Evolutionary conservation across 495 filamentous ascomycete genomes (phyloP).

Genomic region (Lichenothelia convexa): DNA sequence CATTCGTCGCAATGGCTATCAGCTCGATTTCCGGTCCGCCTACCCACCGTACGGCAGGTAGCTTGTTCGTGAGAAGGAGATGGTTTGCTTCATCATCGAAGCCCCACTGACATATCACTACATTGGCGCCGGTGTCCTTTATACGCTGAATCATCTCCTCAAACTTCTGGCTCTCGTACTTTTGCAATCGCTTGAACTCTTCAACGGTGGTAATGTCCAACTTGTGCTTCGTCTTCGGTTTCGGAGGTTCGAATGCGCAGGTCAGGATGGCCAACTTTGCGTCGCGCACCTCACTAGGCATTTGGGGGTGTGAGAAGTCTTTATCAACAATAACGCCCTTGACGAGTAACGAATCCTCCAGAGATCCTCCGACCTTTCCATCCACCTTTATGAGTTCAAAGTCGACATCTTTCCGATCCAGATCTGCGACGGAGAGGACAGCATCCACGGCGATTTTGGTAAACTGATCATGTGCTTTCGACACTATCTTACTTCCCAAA

Average conservation of each 20-base stretch:
- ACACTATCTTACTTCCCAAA: slow-evolving; percentile 97
- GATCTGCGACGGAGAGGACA: slow-evolving; percentile 87
- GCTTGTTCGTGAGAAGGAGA: slow-evolving; percentile 80
- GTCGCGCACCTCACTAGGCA: slow-evolving; percentile 84
- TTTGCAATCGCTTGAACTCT: slow-evolving; percentile 92
- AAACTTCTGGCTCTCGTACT: slow-evolving; percentile 89
- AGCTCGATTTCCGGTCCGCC: slow-evolving; percentile 96
- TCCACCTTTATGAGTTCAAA: slow-evolving; percentile 99
- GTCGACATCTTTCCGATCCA: slow-evolving; percentile 92
- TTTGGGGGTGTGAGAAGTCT: slow-evolving; percentile 98
- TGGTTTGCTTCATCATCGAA: slow-evolving; percentile 99
- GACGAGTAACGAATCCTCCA: slow-evolving; percentile 90
- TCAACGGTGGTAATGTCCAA: slow-evolving; percentile 94
- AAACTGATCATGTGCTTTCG: slow-evolving; percentile 96
- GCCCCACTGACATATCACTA: slow-evolving; percentile 98
- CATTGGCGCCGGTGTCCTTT: slow-evolving; percentile 91
- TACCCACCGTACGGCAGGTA: slow-evolving; percentile 95
- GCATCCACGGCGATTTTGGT: slow-evolving; percentile 93
- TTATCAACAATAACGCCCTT: slow-evolving; percentile 98
- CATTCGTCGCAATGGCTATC: slow-evolving; percentile 96
- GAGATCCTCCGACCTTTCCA: slow-evolving; percentile 84
- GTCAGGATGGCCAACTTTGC: slow-evolving; percentile 96
- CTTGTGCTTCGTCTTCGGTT: slow-evolving; percentile 99
- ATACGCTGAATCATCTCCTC: slow-evolving; percentile 97
- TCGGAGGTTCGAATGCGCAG: slow-evolving; percentile 97